phyloP scores from a whole-genome alignment of 2,329 filamentous ascomycete genomes.

The Graphilbum sp. region DNA sequence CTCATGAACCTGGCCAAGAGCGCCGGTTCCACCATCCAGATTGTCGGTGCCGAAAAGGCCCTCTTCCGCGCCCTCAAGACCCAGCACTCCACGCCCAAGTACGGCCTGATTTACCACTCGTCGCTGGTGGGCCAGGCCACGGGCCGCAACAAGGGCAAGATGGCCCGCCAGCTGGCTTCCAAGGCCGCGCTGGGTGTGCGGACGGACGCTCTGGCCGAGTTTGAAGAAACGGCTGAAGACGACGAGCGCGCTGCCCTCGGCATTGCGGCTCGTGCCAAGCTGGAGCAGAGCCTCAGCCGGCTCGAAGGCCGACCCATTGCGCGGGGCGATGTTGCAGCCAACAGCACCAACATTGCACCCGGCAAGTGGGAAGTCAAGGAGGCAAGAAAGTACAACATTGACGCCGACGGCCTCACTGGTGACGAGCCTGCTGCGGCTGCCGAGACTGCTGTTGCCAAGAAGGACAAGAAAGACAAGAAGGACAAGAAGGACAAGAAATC shows the following conservation, averaged over 20 bases:
- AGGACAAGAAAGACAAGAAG: conserved; percentile 19
- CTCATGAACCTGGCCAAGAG: conserved; percentile 91
- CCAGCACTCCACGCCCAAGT: conserved; percentile 98
- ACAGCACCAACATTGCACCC: conserved; percentile 32
- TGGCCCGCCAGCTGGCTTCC: conserved; percentile 86
- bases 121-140: conserved; percentile 92
- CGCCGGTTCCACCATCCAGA: conserved; percentile 90
- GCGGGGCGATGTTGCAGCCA: conserved; percentile 17
- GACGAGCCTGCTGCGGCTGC: conserved; percentile 43
- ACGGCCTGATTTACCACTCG: conserved; percentile 85
- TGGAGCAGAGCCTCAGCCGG: conserved; percentile 59
- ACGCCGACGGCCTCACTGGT: conserved; percentile 69
- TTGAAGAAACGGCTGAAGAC: conserved; percentile 62
- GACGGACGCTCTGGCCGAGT: conserved; percentile 75
- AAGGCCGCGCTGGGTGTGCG: conserved; percentile 88
- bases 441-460: conserved; percentile 21
- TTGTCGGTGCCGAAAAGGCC: conserved; percentile 95
- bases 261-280: conserved; percentile 50
- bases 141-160: conserved; percentile 98
- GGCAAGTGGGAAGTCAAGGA: conserved; percentile 88
- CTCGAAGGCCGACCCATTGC: conserved; percentile 86
- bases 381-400: conserved; percentile 82
- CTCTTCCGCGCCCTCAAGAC: conserved; percentile 97
- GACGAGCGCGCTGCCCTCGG: conserved; percentile 78
- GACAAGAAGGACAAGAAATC: conserved; percentile 10